Evolutionary conservation across 495 filamentous ascomycete genomes (phyloP).

Genomic region (Eremomyces bilateralis): DNA sequence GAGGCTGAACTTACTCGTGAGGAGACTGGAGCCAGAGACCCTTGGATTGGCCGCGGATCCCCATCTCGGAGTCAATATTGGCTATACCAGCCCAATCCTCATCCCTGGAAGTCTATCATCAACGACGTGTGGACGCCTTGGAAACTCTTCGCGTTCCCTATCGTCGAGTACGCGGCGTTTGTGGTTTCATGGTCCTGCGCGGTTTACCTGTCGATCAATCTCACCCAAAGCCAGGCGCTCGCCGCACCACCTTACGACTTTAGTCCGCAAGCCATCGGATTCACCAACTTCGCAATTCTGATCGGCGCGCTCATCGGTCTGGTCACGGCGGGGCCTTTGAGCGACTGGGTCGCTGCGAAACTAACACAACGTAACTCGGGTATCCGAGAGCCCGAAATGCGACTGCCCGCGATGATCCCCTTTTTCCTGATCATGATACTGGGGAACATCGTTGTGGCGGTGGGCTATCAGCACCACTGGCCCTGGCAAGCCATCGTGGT

Average conservation of each 20-base stretch:
- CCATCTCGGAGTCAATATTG: slow-evolving; percentile 34
- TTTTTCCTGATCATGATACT: slow-evolving; percentile 33
- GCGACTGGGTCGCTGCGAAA: slow-evolving; percentile 35
- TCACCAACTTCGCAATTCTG: slow-evolving; percentile 26
- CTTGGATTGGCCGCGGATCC: slow-evolving; percentile 25
- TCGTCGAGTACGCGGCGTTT: slow-evolving; percentile 38
- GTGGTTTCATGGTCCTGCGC: slow-evolving; percentile 37
- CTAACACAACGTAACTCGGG: slow-evolving; percentile 35
- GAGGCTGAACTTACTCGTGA: slow-evolving; percentile 13
- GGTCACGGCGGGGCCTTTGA: slow-evolving; percentile 33
- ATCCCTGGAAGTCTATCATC: slow-evolving; percentile 22
- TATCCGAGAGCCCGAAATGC: slow-evolving; percentile 51
- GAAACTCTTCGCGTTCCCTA: slow-evolving; percentile 37
- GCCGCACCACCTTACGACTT: slow-evolving; percentile 37
- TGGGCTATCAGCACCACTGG: slow-evolving; percentile 35
- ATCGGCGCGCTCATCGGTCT: slow-evolving; percentile 33
- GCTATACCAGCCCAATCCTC: slow-evolving; percentile 23
- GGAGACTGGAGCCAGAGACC: slow-evolving; percentile 14
- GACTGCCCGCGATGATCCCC: slow-evolving; percentile 37
- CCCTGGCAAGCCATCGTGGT: slow-evolving; percentile 33
- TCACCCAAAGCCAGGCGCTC: slow-evolving; percentile 40
- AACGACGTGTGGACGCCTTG: slow-evolving; percentile 29
- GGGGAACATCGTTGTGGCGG: slow-evolving; percentile 37
- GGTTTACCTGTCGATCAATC: slow-evolving; percentile 37
- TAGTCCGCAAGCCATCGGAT: slow-evolving; percentile 29